These are phyloP conservation scores for Sphenostylis stenocarpa DNA, from an alignment of 306 rosid species.

Conservation along the genomic window DNA sequence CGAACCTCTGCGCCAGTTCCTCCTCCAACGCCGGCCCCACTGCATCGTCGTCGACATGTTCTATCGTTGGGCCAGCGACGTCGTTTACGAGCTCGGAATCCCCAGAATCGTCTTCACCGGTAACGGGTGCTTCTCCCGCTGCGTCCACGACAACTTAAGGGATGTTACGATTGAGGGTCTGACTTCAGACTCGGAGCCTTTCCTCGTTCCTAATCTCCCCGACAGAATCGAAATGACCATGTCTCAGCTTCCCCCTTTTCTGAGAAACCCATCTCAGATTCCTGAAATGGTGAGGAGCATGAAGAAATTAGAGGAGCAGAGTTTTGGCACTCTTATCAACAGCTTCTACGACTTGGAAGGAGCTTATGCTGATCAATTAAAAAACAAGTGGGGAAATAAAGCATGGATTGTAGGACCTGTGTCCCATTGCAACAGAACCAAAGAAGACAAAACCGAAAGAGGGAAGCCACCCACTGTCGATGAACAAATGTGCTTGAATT, in stretches of 20 bases:
- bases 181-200: conserved; percentile 48
- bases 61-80: conserved; percentile 49
- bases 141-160: conserved; percentile 36
- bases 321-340: conserved; percentile 52
- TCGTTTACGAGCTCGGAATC: conserved; percentile 39
- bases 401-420: conserved; percentile 66
- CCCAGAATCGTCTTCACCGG: conserved; percentile 50
- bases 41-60: conserved; percentile 59
- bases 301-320: conserved; percentile 31
- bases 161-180: conserved; percentile 33
- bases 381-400: conserved; percentile 34
- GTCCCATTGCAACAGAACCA: conserved; percentile 49
- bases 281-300: neutral
- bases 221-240: conserved; percentile 45
- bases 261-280: conserved; percentile 21
- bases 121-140: conserved; percentile 53
- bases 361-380: conserved; percentile 44
- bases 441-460: conserved; percentile 45
- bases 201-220: conserved; percentile 50
- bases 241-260: conserved; percentile 51
- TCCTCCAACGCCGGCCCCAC: conserved; percentile 38
- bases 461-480: conserved; percentile 48
- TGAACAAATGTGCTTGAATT: conserved; percentile 46
- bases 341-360: conserved; percentile 62
- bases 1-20: conserved; percentile 45